Evolutionary conservation across 2,329 filamentous ascomycete genomes (phyloP).

Genomic region (Phyllosticta citrichinensis): DNA sequence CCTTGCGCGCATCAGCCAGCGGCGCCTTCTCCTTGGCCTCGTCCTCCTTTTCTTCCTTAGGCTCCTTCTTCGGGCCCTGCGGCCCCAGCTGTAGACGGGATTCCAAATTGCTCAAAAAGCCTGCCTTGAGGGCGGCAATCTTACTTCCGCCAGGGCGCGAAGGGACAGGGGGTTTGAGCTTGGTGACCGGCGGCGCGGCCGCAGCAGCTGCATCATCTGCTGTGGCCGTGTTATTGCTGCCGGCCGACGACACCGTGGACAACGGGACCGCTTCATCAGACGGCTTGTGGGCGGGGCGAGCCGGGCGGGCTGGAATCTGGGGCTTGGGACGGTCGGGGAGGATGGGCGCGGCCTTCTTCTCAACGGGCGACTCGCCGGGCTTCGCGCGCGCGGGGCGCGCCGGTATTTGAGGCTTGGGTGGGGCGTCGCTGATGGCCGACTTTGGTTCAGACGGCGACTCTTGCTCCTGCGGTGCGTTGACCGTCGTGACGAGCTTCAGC

Average conservation of each 20-base stretch:
- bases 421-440: not conserved
- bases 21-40: slow-evolving; percentile 62
- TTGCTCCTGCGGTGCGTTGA: slow-evolving; percentile 43
- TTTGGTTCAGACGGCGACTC: slow-evolving; percentile 16
- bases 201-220: slow-evolving; percentile 31
- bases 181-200: slow-evolving; percentile 31
- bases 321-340: slow-evolving; percentile 55
- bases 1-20: slow-evolving; percentile 81
- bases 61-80: slow-evolving; percentile 60
- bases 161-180: slow-evolving; percentile 76
- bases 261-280: slow-evolving; percentile 23
- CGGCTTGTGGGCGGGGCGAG: slow-evolving; percentile 37
- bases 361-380: slow-evolving; percentile 33
- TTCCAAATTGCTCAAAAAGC: slow-evolving; percentile 89
- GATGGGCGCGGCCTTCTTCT: slow-evolving; percentile 37
- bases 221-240: slow-evolving; percentile 10
- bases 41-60: slow-evolving; percentile 38
- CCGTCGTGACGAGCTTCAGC: slow-evolving; percentile 66
- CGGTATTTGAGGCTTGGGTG: slow-evolving; percentile 15
- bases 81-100: slow-evolving; percentile 80
- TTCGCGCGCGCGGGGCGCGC: slow-evolving; percentile 16
- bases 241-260: slow-evolving; percentile 24
- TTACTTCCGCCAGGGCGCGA: slow-evolving; percentile 70
- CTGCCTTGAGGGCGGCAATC: slow-evolving; percentile 81
- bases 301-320: slow-evolving; percentile 48